These are phyloP conservation scores for Filobasidium floriforme DNA, from an alignment of 768 basidiomycete genomes.

Conservation along the genomic window DNA sequence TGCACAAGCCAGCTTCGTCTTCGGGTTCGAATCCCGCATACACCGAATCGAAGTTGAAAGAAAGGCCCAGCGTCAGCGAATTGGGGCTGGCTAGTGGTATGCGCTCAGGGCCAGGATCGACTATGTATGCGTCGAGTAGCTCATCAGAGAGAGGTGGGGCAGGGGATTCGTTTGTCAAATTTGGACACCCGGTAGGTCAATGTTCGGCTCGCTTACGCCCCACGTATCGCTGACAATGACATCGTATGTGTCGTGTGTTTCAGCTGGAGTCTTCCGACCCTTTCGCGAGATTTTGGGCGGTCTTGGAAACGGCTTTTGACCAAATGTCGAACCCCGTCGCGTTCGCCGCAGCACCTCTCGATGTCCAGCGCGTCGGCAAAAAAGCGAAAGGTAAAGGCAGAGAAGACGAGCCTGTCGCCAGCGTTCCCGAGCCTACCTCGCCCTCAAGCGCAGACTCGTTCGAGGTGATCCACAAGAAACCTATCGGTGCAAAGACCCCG, in stretches of 20 bases:
- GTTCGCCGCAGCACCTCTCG: slow-evolving; percentile 37
- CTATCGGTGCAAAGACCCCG: slow-evolving; percentile 30
- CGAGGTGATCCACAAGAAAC: slow-evolving; percentile 15
- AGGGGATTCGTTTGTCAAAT: slow-evolving; percentile 16
- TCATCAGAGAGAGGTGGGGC: slow-evolving; percentile 3
- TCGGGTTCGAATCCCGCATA: background rate
- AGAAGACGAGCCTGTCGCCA: background rate
- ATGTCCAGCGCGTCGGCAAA: slow-evolving; percentile 12
- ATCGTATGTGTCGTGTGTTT: background rate
- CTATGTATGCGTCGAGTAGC: slow-evolving; percentile 7
- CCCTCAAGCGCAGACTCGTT: slow-evolving; percentile 30
- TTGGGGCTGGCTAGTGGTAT: background rate
- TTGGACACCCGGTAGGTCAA: slow-evolving; percentile 13
- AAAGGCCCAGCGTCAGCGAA: background rate
- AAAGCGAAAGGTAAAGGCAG: slow-evolving; percentile 5
- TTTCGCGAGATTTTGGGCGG: slow-evolving; percentile 43
- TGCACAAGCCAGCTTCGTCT: background rate
- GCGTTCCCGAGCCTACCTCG: slow-evolving; percentile 1
- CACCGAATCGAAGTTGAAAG: background rate
- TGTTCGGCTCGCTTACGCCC: background rate
- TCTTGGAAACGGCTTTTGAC: slow-evolving; percentile 40
- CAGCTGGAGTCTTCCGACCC: slow-evolving; percentile 32
- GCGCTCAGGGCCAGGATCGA: slow-evolving; percentile 6
- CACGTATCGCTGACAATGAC: background rate
- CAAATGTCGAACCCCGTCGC: slow-evolving; percentile 40